Evolutionary conservation across 768 basidiomycete species (phyloP).

Genomic region (Tulasnella sp.): DNA sequence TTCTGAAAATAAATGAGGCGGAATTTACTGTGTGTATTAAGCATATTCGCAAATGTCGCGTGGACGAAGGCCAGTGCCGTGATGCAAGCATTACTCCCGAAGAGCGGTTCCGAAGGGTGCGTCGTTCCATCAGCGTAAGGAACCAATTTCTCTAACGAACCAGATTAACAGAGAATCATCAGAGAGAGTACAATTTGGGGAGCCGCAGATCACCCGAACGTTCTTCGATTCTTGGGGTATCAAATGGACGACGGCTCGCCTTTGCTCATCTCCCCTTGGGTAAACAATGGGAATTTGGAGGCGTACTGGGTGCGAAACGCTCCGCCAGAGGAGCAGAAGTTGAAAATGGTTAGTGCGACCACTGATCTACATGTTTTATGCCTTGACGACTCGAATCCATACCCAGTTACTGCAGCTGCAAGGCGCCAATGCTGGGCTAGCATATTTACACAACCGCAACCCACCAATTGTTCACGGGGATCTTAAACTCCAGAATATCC

Average conservation of each 20-base stretch:
- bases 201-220: background rate
- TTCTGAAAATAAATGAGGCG: background rate
- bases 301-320: background rate
- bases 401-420: conserved; percentile 9
- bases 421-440: conserved; percentile 25
- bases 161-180: background rate
- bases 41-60: background rate
- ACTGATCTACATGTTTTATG: too few species aligned
- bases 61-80: too few species aligned
- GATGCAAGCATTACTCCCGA: background rate
- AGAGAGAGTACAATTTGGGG: background rate
- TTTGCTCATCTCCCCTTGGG: conserved; percentile 7
- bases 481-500: conserved; percentile 25
- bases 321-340: background rate
- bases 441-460: conserved; percentile 27
- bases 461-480: conserved; percentile 32
- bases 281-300: background rate
- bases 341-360: background rate
- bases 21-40: background rate
- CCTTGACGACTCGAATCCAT: background rate
- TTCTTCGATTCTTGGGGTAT: background rate
- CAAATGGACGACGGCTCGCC: background rate
- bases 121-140: background rate
- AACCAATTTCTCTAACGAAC: background rate
- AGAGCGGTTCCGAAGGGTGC: background rate